Percentiles rank a stretch among this genome's conserved stretches.
Conservation (phyloP, 2,329 filamentous ascomycete species). For the Colletotrichum liriopes region DNA sequence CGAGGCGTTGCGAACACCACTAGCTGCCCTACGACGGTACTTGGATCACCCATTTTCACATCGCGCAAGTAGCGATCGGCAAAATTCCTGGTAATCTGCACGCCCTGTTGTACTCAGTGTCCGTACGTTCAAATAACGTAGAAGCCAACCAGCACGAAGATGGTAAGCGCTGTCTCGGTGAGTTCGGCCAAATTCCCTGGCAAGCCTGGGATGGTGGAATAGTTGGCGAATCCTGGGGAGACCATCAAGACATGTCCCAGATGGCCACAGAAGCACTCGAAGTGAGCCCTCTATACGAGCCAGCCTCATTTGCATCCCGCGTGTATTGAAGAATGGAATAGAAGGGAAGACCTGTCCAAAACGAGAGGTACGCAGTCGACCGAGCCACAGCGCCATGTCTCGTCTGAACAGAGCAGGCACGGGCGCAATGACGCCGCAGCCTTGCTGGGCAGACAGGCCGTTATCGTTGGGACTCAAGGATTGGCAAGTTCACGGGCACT, state of each 20-base stretch:
- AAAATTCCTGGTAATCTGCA: not conserved
- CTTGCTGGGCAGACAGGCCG: slow-evolving; percentile 30
- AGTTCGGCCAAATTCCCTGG: slow-evolving; percentile 33
- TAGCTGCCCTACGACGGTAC: slow-evolving; percentile 31
- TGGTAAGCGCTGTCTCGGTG: slow-evolving; percentile 39
- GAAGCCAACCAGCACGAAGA: slow-evolving; percentile 14
- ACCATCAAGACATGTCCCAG: slow-evolving; percentile 34
- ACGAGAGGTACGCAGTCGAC: slow-evolving; percentile 12
- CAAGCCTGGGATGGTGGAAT: not conserved
- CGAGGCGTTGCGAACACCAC: slow-evolving; percentile 17
- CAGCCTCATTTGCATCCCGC: slow-evolving; percentile 30
- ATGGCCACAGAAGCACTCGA: slow-evolving; percentile 19
- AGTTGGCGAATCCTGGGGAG: slow-evolving; percentile 22
- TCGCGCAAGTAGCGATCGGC: slow-evolving; percentile 14
- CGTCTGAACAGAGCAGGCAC: slow-evolving; percentile 26
- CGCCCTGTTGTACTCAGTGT: not conserved
- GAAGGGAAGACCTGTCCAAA: not conserved
- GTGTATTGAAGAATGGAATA: not conserved
- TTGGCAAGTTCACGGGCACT: slow-evolving; percentile 17
- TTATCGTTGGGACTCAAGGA: not conserved
- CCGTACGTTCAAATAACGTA: slow-evolving; percentile 12
- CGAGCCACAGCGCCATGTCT: slow-evolving; percentile 28
- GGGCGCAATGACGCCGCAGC: slow-evolving; percentile 7
- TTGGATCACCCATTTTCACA: slow-evolving; percentile 9
- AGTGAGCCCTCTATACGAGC: slow-evolving; percentile 16